Conservation (phyloP, 768 basidiomycete genomes). For the Baorangia bicolor region DNA sequence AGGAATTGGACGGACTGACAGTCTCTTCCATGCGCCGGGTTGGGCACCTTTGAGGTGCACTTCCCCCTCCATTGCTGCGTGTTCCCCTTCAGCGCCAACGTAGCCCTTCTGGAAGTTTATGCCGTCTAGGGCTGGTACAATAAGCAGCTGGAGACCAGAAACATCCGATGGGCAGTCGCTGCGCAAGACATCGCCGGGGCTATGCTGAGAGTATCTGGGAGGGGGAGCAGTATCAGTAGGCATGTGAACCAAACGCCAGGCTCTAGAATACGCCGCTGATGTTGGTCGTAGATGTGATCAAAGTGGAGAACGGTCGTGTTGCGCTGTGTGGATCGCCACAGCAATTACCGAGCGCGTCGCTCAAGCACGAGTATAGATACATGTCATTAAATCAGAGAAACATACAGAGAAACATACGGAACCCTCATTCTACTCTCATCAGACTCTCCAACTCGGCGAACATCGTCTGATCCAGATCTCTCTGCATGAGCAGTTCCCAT, state of each 20-base stretch:
- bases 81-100: constrained; percentile 80
- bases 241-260: constrained; percentile 18
- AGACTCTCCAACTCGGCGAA: constrained; percentile 81
- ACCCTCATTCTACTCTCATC: constrained; percentile 56
- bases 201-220: constrained; percentile 59
- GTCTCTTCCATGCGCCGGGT: constrained; percentile 56
- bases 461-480: constrained; percentile 71
- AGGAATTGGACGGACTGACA: constrained; percentile 52
- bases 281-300: constrained; percentile 8
- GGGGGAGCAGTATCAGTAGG: constrained; percentile 49
- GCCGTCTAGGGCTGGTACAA: constrained; percentile 67
- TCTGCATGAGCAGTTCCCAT: constrained; percentile 69
- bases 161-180: constrained; percentile 18
- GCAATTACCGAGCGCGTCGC: not conserved
- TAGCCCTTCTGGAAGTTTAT: constrained; percentile 85
- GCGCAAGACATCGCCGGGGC: constrained; percentile 25
- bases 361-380: constrained; percentile 3
- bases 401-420: not conserved
- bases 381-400: constrained; percentile 7
- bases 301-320: not conserved
- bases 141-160: constrained; percentile 61
- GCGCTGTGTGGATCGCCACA: constrained; percentile 12
- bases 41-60: constrained; percentile 77
- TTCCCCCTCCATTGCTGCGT: constrained; percentile 83
- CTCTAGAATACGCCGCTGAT: not conserved